A percentile compares a stretch with the other conserved stretches of the same genome.
phyloP scores from a whole-genome alignment of 305 asterid genomes.

The Fraxinus baroniana region DNA sequence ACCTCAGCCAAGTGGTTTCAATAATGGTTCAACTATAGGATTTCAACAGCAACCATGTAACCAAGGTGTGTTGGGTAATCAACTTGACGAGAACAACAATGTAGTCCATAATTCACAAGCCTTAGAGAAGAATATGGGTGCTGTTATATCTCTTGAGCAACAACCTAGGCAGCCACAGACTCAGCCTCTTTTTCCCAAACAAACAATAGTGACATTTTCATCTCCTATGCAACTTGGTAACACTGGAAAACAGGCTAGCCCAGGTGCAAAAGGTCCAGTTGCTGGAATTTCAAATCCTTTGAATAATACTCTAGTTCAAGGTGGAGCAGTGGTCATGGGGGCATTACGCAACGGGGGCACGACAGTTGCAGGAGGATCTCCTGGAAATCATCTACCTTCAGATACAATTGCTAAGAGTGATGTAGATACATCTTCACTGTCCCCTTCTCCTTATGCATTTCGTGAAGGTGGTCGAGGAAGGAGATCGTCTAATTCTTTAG shows the following conservation, averaged over 20 bases:
- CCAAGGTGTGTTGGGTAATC: slow-evolving; percentile 49
- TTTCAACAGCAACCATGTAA: slow-evolving; percentile 50
- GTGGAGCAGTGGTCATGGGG: slow-evolving; percentile 42
- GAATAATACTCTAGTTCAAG: slow-evolving; percentile 36
- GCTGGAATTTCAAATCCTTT: slow-evolving; percentile 47
- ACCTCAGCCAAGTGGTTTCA: slow-evolving; percentile 35
- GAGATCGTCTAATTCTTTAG: slow-evolving; percentile 63
- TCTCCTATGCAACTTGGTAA: slow-evolving; percentile 53
- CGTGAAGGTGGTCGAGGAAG: slow-evolving; percentile 70
- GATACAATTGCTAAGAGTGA: slow-evolving; percentile 46
- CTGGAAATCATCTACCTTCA: slow-evolving; percentile 49
- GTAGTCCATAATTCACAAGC: slow-evolving; percentile 39
- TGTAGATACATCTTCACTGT: slow-evolving; percentile 53
- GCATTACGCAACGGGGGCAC: slow-evolving; percentile 49
- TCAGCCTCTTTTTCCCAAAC: slow-evolving; percentile 73
- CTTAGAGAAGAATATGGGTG: slow-evolving; percentile 40
- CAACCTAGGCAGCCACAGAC: slow-evolving; percentile 41
- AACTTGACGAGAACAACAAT: slow-evolving; percentile 35
- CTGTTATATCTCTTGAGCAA: slow-evolving; percentile 35
- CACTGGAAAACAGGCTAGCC: slow-evolving; percentile 48
- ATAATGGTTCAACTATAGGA: slow-evolving; percentile 40
- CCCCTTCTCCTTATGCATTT: slow-evolving; percentile 67
- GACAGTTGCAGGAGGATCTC: slow-evolving; percentile 51
- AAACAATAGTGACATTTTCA: slow-evolving; percentile 59
- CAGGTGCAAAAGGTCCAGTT: slow-evolving; percentile 38